A percentile compares a stretch with the other conserved stretches of the same genome.
These are phyloP conservation scores for Cladosporium sp. DNA, from an alignment of 2,329 filamentous ascomycete genomes.

Conservation along the genomic window DNA sequence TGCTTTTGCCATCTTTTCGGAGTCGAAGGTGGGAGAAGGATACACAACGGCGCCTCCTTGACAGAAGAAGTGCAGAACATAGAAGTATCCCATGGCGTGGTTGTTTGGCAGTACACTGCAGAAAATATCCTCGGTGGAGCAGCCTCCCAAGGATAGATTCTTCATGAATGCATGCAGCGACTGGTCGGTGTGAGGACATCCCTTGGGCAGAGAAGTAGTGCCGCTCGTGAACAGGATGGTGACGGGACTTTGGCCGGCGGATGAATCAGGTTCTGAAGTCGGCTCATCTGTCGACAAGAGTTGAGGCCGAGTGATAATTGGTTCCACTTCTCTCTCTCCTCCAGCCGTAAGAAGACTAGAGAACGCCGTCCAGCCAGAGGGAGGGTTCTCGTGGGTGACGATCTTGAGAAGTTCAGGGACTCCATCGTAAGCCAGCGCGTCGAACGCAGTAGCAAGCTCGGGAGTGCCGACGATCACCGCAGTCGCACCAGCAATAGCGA, in stretches of 20 bases:
- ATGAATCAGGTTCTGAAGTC: not conserved
- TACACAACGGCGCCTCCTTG: not conserved
- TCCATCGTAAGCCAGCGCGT: not conserved
- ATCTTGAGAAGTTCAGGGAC: not conserved
- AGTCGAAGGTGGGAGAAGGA: not conserved
- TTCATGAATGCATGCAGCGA: constrained; percentile 8
- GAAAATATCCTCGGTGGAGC: not conserved
- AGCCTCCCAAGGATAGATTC: not conserved
- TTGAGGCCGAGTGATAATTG: not conserved
- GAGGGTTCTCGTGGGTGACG: not conserved
- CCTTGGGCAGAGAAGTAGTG: constrained; percentile 15
- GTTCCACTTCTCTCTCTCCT: not conserved
- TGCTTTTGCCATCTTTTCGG: not conserved
- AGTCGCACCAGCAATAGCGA: not conserved
- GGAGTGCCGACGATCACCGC: not conserved
- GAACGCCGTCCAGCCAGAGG: not conserved
- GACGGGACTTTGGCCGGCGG: not conserved
- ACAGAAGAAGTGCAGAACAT: constrained; percentile 1
- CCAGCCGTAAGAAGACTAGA: not conserved
- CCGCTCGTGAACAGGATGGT: constrained; percentile 10
- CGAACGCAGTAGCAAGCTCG: not conserved
- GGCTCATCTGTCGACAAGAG: not conserved
- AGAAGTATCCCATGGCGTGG: constrained; percentile 1
- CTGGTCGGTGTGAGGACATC: constrained; percentile 10
- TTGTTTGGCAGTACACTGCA: not conserved